Evolutionary conservation across 768 basidiomycete genomes (phyloP).

Genomic region (Pisolithus microcarpus): DNA sequence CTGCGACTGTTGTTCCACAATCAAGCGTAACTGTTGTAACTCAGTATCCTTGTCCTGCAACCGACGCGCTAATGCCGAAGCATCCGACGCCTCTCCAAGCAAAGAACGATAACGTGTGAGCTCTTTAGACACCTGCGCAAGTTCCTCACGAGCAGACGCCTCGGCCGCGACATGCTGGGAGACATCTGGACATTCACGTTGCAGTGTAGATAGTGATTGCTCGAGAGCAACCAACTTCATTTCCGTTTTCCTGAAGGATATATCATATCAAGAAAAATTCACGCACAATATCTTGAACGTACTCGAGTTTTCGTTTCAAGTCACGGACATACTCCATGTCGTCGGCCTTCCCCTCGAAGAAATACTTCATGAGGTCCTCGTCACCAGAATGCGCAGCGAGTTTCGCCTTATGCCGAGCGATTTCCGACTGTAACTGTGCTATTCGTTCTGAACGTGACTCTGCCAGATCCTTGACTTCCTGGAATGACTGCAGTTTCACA

Average conservation of each 20-base stretch:
- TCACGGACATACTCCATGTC: slow-evolving; percentile 45
- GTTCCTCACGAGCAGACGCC: slow-evolving; percentile 41
- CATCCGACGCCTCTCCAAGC: slow-evolving; percentile 59
- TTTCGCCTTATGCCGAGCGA: slow-evolving; percentile 61
- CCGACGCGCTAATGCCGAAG: slow-evolving; percentile 41
- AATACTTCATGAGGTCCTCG: slow-evolving; percentile 65
- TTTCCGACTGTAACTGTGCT: slow-evolving; percentile 59
- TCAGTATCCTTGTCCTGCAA: slow-evolving; percentile 66
- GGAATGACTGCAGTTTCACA: slow-evolving; percentile 48
- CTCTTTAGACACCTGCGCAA: slow-evolving; percentile 39
- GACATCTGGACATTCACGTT: slow-evolving; percentile 47
- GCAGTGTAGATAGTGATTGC: slow-evolving; percentile 38
- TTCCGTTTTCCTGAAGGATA: slow-evolving; percentile 43
- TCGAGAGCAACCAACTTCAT: slow-evolving; percentile 44
- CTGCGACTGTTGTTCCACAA: slow-evolving; percentile 57
- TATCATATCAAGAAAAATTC: slow-evolving; percentile 5
- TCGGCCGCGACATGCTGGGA: slow-evolving; percentile 44
- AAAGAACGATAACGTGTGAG: slow-evolving; percentile 56
- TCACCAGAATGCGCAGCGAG: slow-evolving; percentile 70
- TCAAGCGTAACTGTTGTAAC: slow-evolving; percentile 51
- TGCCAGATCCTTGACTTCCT: slow-evolving; percentile 60
- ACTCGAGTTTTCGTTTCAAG: slow-evolving; percentile 53
- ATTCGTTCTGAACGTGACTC: slow-evolving; percentile 73
- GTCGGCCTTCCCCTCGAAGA: slow-evolving; percentile 50
- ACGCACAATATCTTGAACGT: slow-evolving; percentile 17